Conservation (phyloP, 129 eudicot genomes). For the Artemisia annua region DNA sequence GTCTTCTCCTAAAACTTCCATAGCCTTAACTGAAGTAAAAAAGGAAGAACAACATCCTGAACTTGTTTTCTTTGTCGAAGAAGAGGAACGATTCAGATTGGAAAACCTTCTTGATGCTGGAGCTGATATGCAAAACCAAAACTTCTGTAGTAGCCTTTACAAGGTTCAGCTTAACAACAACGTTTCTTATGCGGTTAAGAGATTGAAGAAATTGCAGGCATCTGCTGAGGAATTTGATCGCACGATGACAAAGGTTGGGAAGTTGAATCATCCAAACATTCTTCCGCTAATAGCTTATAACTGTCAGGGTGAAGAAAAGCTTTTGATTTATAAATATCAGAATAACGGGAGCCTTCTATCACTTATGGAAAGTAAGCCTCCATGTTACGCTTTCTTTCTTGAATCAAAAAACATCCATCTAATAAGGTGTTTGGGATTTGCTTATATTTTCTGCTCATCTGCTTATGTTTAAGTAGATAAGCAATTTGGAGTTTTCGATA, state of each 20-base stretch:
- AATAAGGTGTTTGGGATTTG: too few relatives aligned
- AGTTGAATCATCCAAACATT: constrained; percentile 54
- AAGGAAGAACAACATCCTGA: constrained; percentile 33
- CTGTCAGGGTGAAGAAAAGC: constrained; percentile 56
- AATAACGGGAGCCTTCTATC: constrained; percentile 56
- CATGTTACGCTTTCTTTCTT: not conserved
- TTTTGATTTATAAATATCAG: constrained; percentile 58
- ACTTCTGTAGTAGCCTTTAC: constrained; percentile 69
- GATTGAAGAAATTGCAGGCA: constrained; percentile 52
- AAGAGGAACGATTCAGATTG: constrained; percentile 49
- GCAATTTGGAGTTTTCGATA: too few relatives aligned
- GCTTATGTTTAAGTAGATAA: too few relatives aligned
- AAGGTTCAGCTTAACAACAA: constrained; percentile 50
- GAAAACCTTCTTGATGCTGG: constrained; percentile 65
- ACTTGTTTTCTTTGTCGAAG: constrained; percentile 60
- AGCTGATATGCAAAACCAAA: constrained; percentile 52
- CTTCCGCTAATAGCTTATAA: constrained; percentile 59
- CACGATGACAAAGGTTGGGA: constrained; percentile 54
- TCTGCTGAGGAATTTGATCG: constrained; percentile 43
- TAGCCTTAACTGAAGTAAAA: constrained; percentile 26
- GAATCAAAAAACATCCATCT: too few relatives aligned
- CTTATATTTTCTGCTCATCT: too few relatives aligned
- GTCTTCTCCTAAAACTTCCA: constrained; percentile 32
- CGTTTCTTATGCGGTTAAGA: constrained; percentile 54
- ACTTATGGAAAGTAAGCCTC: constrained; percentile 55